Percentiles rank a stretch among this genome's conserved stretches.
phyloP scores from a whole-genome alignment of 2,329 filamentous ascomycete species.

The Paecilomyces fulvus region DNA sequence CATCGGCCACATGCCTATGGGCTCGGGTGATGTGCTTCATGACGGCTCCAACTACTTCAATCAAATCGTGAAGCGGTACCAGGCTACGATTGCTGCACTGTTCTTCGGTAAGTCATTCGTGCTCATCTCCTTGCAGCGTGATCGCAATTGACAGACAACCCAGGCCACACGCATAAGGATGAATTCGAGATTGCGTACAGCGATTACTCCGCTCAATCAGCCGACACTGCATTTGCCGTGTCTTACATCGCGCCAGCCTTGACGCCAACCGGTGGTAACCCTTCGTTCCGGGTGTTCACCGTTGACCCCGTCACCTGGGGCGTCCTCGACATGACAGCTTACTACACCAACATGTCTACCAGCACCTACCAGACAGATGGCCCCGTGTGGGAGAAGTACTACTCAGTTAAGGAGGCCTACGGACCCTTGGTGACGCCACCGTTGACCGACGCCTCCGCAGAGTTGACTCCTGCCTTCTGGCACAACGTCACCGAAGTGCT shows the following conservation, averaged over 20 bases:
- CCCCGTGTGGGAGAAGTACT: slow-evolving; percentile 46
- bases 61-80: slow-evolving; percentile 45
- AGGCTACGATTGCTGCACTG: slow-evolving; percentile 43
- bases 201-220: slow-evolving; percentile 35
- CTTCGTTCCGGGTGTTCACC: slow-evolving; percentile 50
- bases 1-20: slow-evolving; percentile 49
- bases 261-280: slow-evolving; percentile 47
- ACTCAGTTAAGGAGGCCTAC: slow-evolving; percentile 48
- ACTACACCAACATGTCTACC: slow-evolving; percentile 44
- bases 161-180: slow-evolving; percentile 44
- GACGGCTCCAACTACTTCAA: slow-evolving; percentile 45
- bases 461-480: slow-evolving; percentile 50
- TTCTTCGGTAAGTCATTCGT: slow-evolving; percentile 36
- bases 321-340: slow-evolving; percentile 45
- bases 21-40: slow-evolving; percentile 41
- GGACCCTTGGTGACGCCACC: slow-evolving; percentile 37
- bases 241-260: slow-evolving; percentile 48
- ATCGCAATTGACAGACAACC: not conserved
- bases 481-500: slow-evolving; percentile 46
- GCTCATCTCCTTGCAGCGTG: not conserved
- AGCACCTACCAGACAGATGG: slow-evolving; percentile 35
- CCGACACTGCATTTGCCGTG: slow-evolving; percentile 38
- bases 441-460: slow-evolving; percentile 23
- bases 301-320: slow-evolving; percentile 49
- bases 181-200: slow-evolving; percentile 48